These are phyloP conservation scores for Bullera alba DNA, from an alignment of 768 basidiomycete species.

Conservation along the genomic window DNA sequence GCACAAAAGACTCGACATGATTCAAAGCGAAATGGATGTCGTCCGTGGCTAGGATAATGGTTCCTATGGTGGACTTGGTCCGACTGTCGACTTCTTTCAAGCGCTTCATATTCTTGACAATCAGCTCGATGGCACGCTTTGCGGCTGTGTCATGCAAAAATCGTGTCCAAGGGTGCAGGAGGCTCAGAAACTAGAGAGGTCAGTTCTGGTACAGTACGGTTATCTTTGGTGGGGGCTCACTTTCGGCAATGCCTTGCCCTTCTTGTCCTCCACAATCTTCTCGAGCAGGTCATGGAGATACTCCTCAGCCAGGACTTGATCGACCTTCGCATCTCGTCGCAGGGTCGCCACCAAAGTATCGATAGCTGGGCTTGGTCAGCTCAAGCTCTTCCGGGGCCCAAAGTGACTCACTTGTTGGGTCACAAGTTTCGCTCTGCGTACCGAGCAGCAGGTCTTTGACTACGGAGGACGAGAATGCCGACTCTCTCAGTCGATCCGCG, in stretches of 20 bases:
- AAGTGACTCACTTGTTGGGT: too few species aligned
- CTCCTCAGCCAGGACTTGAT: not conserved
- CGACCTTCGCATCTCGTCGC: not conserved
- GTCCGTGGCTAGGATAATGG: constrained; percentile 6
- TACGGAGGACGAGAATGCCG: too few species aligned
- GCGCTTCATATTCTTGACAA: constrained; percentile 11
- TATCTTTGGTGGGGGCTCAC: constrained; percentile 2
- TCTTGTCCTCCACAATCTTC: constrained; percentile 10
- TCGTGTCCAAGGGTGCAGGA: constrained; percentile 25
- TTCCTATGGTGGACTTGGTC: constrained; percentile 7
- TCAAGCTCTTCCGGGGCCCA: not conserved
- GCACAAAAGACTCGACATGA: constrained; percentile 11
- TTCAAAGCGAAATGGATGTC: constrained; percentile 14
- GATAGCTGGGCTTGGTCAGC: constrained; percentile 2
- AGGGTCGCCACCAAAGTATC: constrained; percentile 1
- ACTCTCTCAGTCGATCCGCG: too few species aligned
- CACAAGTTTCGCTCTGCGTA: too few species aligned
- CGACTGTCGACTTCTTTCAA: not conserved
- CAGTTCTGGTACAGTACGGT: not conserved
- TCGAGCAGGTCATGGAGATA: constrained; percentile 9
- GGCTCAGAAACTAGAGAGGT: constrained; percentile 13
- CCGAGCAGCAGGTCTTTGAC: too few species aligned
- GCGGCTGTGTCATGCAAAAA: constrained; percentile 17
- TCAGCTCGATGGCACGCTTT: not conserved
- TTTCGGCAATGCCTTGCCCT: constrained; percentile 8